Evolutionary conservation across 2,329 filamentous ascomycete genomes (phyloP).

Genomic region (Xylaria multiplex): DNA sequence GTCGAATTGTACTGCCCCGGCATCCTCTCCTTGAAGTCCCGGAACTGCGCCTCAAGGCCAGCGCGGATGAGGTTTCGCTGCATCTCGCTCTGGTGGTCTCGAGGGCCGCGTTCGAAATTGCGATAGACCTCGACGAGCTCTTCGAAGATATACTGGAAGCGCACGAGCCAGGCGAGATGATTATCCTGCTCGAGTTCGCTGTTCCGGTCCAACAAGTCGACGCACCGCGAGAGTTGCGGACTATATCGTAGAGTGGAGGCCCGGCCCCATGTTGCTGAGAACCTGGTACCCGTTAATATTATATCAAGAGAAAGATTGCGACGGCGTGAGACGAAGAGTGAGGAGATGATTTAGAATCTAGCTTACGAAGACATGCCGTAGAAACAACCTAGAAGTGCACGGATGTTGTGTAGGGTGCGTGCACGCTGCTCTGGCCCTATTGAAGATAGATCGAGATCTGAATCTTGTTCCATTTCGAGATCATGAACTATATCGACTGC

Average conservation of each 20-base stretch:
- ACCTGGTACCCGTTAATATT: slow-evolving; percentile 46
- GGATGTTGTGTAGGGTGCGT: slow-evolving; percentile 55
- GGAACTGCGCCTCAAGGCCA: slow-evolving; percentile 59
- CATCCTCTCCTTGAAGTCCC: slow-evolving; percentile 55
- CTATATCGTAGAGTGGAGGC: slow-evolving; percentile 51
- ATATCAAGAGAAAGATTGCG: neutral
- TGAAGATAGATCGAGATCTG: slow-evolving; percentile 39
- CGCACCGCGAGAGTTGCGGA: slow-evolving; percentile 57
- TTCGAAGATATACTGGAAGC: slow-evolving; percentile 53
- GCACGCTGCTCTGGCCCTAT: slow-evolving; percentile 35
- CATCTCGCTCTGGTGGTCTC: slow-evolving; percentile 49
- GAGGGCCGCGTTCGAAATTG: slow-evolving; percentile 40
- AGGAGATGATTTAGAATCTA: neutral
- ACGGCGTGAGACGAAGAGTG: neutral
- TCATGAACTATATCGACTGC: slow-evolving; percentile 61
- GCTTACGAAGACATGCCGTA: slow-evolving; percentile 56
- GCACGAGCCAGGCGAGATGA: slow-evolving; percentile 56
- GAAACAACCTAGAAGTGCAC: slow-evolving; percentile 59
- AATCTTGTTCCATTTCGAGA: slow-evolving; percentile 59
- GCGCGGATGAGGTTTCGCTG: slow-evolving; percentile 58
- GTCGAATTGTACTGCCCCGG: slow-evolving; percentile 44
- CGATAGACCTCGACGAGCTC: slow-evolving; percentile 51
- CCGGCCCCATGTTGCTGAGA: slow-evolving; percentile 53
- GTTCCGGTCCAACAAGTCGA: slow-evolving; percentile 54
- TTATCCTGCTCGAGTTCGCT: slow-evolving; percentile 54